phyloP scores from a whole-genome alignment of 1,284 basidiomycete genomes.

The Tilletia caries region DNA sequence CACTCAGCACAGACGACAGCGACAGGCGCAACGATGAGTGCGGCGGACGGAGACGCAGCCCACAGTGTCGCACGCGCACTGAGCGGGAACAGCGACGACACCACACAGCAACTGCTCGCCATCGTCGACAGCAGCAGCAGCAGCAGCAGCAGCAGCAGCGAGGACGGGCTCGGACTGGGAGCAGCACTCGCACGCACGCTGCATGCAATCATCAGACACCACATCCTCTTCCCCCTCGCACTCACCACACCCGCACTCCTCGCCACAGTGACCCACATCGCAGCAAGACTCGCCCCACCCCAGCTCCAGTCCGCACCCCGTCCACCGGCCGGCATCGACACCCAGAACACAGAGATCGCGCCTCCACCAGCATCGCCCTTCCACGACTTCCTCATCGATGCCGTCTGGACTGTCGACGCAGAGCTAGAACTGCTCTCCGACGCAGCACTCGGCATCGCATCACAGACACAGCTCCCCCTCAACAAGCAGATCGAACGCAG shows the following conservation, averaged over 20 bases:
- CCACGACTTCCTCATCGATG: constrained; percentile 29
- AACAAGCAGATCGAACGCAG: not conserved
- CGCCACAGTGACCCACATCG: not conserved
- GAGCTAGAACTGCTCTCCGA: constrained; percentile 31
- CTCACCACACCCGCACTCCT: not conserved
- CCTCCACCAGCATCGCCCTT: not conserved
- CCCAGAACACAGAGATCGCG: not conserved
- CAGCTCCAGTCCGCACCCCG: not conserved
- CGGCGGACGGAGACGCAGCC: too few species aligned
- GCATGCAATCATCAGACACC: not conserved
- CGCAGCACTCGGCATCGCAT: constrained; percentile 7
- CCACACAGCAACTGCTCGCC: too few species aligned
- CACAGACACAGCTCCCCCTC: not conserved
- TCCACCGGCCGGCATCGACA: not conserved
- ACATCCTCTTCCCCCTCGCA: not conserved
- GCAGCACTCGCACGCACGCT: not conserved
- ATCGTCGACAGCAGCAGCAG: too few species aligned
- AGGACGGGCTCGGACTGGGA: too few species aligned
- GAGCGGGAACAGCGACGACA: too few species aligned
- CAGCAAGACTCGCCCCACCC: not conserved
- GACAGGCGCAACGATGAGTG: too few species aligned
- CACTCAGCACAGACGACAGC: too few species aligned
- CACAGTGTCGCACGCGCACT: too few species aligned
- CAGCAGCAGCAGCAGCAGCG: too few species aligned
- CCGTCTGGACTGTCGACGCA: constrained; percentile 42